These are phyloP conservation scores for Colletotrichum sidae DNA, from an alignment of 2,329 filamentous ascomycete species.

Conservation along the genomic window DNA sequence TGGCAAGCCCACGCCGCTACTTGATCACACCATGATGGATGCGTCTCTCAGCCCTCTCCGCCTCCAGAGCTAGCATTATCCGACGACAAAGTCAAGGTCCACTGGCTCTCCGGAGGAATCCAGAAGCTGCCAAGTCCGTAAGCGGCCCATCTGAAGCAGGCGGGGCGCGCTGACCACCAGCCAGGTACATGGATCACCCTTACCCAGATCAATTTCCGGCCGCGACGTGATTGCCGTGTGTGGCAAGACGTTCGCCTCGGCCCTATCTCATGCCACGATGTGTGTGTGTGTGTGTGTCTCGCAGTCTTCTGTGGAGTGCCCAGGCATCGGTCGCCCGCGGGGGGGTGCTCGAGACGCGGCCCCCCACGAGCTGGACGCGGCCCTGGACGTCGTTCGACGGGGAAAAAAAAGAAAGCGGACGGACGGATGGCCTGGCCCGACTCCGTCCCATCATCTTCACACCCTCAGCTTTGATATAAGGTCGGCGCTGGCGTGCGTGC, in stretches of 20 bases:
- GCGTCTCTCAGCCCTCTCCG: not conserved
- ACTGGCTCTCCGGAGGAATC: not conserved
- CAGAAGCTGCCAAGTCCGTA: not conserved
- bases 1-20: not conserved
- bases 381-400: not conserved
- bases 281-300: not conserved
- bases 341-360: not conserved
- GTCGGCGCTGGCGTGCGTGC: no score
- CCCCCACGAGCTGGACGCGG: not conserved
- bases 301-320: slow-evolving; percentile 3
- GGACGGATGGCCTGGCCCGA: slow-evolving; percentile 7
- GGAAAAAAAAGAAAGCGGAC: slow-evolving; percentile 1
- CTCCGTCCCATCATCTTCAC: not conserved
- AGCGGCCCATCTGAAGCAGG: not conserved
- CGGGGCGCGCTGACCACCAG: slow-evolving; percentile 1
- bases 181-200: slow-evolving; percentile 16
- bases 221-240: slow-evolving; percentile 27
- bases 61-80: not conserved
- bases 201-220: slow-evolving; percentile 14
- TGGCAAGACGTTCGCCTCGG: slow-evolving; percentile 25
- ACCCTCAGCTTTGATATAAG: slow-evolving; percentile 12
- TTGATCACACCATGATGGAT: not conserved
- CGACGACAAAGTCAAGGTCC: not conserved
- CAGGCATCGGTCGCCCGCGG: not conserved
- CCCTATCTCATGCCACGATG: slow-evolving; percentile 4